phyloP scores from a whole-genome alignment of 176 grass and related monocot species.

The Leersia perrieri region DNA sequence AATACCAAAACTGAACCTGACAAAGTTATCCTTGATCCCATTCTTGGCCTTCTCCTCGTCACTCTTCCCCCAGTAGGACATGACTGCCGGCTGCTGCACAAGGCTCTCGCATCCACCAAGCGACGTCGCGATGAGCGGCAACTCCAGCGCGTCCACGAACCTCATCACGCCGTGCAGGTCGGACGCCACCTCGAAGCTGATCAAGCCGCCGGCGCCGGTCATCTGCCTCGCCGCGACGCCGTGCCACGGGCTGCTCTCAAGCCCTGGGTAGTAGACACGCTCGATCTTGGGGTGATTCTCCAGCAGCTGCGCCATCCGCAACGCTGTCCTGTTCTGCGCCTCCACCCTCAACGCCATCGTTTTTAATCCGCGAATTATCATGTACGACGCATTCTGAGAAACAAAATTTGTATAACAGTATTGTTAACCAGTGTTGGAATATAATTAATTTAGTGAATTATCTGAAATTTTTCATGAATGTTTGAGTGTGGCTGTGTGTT shows the following conservation, averaged over 20 bases:
- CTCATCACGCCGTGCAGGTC: slow-evolving; percentile 37
- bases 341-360: slow-evolving; percentile 54
- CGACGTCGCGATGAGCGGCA: slow-evolving; percentile 56
- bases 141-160: slow-evolving; percentile 50
- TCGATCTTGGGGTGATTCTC: slow-evolving; percentile 49
- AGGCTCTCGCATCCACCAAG: slow-evolving; percentile 63
- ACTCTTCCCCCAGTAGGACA: slow-evolving; percentile 72
- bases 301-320: slow-evolving; percentile 52
- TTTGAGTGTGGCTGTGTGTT: neutral
- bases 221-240: slow-evolving; percentile 40
- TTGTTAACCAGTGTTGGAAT: too few species aligned
- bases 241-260: slow-evolving; percentile 55
- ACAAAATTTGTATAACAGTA: too few species aligned
- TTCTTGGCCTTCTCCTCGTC: slow-evolving; percentile 39
- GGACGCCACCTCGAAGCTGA: slow-evolving; percentile 52
- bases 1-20: slow-evolving; percentile 56
- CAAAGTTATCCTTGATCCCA: slow-evolving; percentile 50
- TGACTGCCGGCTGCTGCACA: slow-evolving; percentile 59
- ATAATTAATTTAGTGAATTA: too few species aligned
- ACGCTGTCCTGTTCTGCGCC: slow-evolving; percentile 40
- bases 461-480: neutral
- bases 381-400: slow-evolving; percentile 57
- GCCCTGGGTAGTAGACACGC: slow-evolving; percentile 55
- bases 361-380: slow-evolving; percentile 63
- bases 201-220: slow-evolving; percentile 40